Base-by-base conservation (phyloP, 1,139 yeast species). In the Groenewaldozyma sp. region DNA sequence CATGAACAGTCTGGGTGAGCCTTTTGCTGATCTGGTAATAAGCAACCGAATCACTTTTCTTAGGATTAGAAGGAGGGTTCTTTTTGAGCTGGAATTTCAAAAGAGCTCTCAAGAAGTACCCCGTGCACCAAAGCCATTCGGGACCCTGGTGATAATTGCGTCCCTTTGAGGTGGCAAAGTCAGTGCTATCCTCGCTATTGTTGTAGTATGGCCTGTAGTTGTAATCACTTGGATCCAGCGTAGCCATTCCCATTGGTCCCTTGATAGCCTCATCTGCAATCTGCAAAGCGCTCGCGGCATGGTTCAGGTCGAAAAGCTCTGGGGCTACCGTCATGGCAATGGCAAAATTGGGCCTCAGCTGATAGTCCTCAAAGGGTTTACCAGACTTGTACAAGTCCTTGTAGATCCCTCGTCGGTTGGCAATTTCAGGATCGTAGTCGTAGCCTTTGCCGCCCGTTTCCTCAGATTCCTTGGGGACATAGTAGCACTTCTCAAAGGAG, bases 121-220 rank as follows among this genome's bases (percentile, higher is more conserved):
- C 98, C 29, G 72, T 70, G 45, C 79, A 76, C 96, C 97, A 91
- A 18, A 83, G 80, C 98, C 98, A 91, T 59, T 91, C 98, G 1
- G 98, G 98, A 2, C 98, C 98, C 63, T 91, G 97, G 60, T 91
- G 98, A 60, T 91, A 91, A 62, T 91, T 91, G 54, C 97, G 73
- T 16, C 98, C 98, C 62, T 87, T 87, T 4, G 97, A 71, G 0
- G 97, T 87, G 1, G 94, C 87, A 68, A 87, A 91, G 59, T 91
- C 95, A 6, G 72, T 75, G 39, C 74, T 76, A 54, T 91, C 97
- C 36, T 74, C 80, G 37, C 88, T 66, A 57, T 91, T 91, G 52
- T 68, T 67, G 62, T 91, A 91, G 64, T 83, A 74, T 1, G 98
- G 98, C 45, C 93, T 73, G 61, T 91, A 91, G 61, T 91, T 87